Conservation (phyloP, 2,329 filamentous ascomycete genomes). For the Apiospora rasikravindrae region DNA sequence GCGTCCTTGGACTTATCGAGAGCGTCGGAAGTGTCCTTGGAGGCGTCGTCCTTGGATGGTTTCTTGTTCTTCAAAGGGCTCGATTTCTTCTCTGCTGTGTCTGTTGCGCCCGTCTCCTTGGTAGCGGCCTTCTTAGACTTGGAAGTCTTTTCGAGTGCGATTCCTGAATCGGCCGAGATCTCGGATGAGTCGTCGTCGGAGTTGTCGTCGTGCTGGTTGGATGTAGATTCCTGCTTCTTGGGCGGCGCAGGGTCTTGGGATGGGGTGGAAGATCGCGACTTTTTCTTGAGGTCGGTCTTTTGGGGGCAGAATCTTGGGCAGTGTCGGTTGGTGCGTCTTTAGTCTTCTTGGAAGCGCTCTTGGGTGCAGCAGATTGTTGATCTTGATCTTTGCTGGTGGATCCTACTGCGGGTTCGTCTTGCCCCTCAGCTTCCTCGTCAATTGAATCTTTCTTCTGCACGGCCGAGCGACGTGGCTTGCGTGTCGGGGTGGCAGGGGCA, state of each 20-base stretch:
- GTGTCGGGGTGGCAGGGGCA: slow-evolving; percentile 24
- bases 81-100: background rate
- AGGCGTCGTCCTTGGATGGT: background rate
- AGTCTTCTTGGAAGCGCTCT: background rate
- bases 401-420: slow-evolving; percentile 1
- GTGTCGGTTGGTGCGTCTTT: background rate
- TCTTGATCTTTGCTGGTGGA: slow-evolving; percentile 9
- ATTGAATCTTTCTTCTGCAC: background rate
- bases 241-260: background rate
- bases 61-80: slow-evolving; percentile 4
- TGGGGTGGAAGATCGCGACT: background rate
- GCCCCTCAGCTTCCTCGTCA: background rate
- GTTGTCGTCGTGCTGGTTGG: slow-evolving; percentile 6
- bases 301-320: background rate
- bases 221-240: slow-evolving; percentile 1
- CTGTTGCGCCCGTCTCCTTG: background rate
- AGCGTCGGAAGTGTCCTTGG: background rate
- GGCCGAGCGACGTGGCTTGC: slow-evolving; percentile 13
- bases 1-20: background rate
- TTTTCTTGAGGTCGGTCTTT: background rate
- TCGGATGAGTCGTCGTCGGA: background rate
- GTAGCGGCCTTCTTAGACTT: background rate
- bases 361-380: background rate
- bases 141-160: background rate
- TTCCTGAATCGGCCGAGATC: background rate